Conservation (phyloP, 441 rosid species). For the Kokia cookei region DNA sequence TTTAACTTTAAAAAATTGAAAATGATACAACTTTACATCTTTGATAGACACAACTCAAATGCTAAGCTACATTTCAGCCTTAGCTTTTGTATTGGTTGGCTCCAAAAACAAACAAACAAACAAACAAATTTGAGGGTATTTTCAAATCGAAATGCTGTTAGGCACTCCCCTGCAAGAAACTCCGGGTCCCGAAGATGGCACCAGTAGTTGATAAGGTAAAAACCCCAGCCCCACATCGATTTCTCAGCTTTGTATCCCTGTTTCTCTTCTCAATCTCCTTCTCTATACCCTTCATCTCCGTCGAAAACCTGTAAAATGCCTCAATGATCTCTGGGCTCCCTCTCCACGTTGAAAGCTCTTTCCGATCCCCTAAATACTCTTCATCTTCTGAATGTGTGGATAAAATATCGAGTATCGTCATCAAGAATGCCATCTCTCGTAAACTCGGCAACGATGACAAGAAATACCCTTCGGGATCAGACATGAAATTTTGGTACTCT, state of each 20-base stretch:
- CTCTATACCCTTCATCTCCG: neutral
- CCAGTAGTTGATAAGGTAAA: neutral
- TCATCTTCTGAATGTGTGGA: neutral
- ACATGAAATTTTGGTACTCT: conserved; percentile 21
- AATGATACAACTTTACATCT: too few species aligned
- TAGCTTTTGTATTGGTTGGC: too few species aligned
- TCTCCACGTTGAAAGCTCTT: neutral
- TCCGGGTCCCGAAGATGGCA: neutral
- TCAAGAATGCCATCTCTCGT: conserved; percentile 23
- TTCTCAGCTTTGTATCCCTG: neutral
- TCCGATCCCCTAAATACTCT: neutral
- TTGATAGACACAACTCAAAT: neutral
- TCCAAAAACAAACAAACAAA: neutral
- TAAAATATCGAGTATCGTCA: neutral
- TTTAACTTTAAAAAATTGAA: too few species aligned
- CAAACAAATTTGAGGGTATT: neutral
- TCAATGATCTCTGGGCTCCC: neutral
- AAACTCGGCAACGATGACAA: conserved; percentile 25
- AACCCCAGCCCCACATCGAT: neutral
- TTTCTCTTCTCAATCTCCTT: neutral
- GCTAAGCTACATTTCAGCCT: neutral
- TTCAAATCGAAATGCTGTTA: neutral
- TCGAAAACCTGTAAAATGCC: neutral
- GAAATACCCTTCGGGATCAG: conserved; percentile 24
- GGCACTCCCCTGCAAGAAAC: neutral